These are phyloP conservation scores for Tricladium varicosporioides DNA, from an alignment of 2,329 filamentous ascomycete species.

Conservation along the genomic window DNA sequence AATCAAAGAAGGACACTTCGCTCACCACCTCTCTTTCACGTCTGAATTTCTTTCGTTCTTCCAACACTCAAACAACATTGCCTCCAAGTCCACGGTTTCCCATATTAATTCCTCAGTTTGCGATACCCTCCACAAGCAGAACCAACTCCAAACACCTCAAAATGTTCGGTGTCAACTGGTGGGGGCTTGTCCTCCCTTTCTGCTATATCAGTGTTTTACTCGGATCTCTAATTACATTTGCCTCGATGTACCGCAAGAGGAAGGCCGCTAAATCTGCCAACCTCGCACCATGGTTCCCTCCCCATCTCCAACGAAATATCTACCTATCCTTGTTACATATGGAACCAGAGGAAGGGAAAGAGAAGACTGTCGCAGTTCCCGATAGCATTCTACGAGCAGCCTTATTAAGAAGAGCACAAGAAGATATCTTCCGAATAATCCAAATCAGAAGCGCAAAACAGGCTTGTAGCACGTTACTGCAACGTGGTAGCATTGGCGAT, in stretches of 20 bases:
- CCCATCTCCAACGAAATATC: constrained; percentile 88
- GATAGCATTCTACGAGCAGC: constrained; percentile 86
- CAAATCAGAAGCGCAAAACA: constrained; percentile 86
- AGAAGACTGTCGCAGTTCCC: constrained; percentile 70
- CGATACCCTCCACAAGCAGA: not conserved
- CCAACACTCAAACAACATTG: not conserved
- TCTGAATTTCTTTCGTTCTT: not conserved
- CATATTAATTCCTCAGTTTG: not conserved
- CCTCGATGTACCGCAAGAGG: constrained; percentile 86
- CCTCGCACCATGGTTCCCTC: constrained; percentile 90
- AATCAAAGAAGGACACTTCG: not conserved
- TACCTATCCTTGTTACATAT: constrained; percentile 91
- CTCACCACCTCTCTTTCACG: not conserved
- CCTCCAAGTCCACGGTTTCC: not conserved
- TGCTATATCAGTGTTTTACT: constrained; percentile 86
- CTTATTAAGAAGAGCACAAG: constrained; percentile 81
- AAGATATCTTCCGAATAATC: constrained; percentile 90
- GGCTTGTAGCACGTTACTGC: constrained; percentile 77
- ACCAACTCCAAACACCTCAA: constrained; percentile 19
- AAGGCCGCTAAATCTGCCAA: constrained; percentile 82
- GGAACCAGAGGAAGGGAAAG: constrained; percentile 56
- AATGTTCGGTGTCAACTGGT: constrained; percentile 64
- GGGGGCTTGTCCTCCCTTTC: constrained; percentile 80
- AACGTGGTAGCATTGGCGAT: constrained; percentile 90
- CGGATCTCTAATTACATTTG: constrained; percentile 89